Conservation (phyloP, 768 basidiomycete genomes). For the Pisolithus microcarpus region DNA sequence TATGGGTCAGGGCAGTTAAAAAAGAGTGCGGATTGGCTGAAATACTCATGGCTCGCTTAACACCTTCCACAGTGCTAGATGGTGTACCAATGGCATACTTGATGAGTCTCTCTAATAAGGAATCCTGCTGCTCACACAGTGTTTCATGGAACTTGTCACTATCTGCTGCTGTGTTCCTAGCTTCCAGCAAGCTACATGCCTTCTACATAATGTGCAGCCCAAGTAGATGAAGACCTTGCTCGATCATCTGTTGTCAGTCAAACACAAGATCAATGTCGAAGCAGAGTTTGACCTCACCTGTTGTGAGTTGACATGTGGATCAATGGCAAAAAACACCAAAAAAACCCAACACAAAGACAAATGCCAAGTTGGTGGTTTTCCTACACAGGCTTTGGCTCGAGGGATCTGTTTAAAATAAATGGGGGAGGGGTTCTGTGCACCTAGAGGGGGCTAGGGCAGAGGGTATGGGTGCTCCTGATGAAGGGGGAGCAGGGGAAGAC, state of each 20-base stretch:
- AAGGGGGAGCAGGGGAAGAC: too few species aligned
- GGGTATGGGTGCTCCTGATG: too few species aligned
- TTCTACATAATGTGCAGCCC: conserved; percentile 83
- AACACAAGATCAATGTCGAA: not conserved
- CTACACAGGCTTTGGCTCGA: too few species aligned
- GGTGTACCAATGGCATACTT: conserved; percentile 82
- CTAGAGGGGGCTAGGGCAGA: too few species aligned
- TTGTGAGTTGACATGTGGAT: too few species aligned
- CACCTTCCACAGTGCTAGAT: conserved; percentile 75
- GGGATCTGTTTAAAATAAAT: too few species aligned
- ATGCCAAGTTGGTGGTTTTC: too few species aligned
- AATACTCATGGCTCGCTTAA: conserved; percentile 69
- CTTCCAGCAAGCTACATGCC: conserved; percentile 47
- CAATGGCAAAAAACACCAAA: too few species aligned
- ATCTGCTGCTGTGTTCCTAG: conserved; percentile 48
- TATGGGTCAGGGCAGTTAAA: not conserved
- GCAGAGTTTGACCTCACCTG: conserved; percentile 42
- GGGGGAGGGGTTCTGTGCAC: too few species aligned
- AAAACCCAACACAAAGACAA: too few species aligned
- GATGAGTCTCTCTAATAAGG: conserved; percentile 65
- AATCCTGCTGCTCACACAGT: conserved; percentile 59
- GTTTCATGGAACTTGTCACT: conserved; percentile 47
- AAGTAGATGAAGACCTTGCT: conserved; percentile 73
- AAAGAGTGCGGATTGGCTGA: not conserved
- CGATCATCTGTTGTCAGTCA: conserved; percentile 60